Conservation (phyloP, 805 yeast genomes). For the Saccharomycopsis schoenii region DNA sequence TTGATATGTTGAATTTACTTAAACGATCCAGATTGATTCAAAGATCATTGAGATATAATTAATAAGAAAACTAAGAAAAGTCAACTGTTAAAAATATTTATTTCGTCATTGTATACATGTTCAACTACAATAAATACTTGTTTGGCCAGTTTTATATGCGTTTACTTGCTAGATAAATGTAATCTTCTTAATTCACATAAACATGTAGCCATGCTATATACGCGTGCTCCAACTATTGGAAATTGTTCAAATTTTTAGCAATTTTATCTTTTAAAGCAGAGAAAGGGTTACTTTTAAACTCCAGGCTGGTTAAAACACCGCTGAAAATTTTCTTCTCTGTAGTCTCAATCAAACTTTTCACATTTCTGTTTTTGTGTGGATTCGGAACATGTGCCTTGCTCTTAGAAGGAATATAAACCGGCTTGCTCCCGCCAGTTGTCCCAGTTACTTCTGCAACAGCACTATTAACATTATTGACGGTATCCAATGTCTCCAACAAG, state of each 20-base stretch:
- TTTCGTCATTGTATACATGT: no score
- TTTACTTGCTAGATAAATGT: no score
- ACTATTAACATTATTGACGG: conserved; percentile 18
- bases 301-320: conserved; percentile 41
- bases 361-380: conserved; percentile 39
- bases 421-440: conserved; percentile 11
- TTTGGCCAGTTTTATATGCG: no score
- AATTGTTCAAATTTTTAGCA: conserved; percentile 2
- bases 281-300: conserved; percentile 51
- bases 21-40: no score
- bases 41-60: no score
- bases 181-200: no score
- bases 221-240: background rate
- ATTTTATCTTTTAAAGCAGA: conserved; percentile 42
- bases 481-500: conserved; percentile 41
- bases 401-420: conserved; percentile 13
- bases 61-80: no score
- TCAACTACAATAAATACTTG: no score
- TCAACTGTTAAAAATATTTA: no score
- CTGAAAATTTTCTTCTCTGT: conserved; percentile 52
- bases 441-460: conserved; percentile 20
- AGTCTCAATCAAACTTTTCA: conserved; percentile 43
- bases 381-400: conserved; percentile 38
- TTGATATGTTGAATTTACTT: no score
- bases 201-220: no score